Percentiles rank a stretch among this genome's conserved stretches.
Evolutionary conservation across 805 yeast genomes (phyloP).

Genomic region (Myxozyma mucilagina): DNA sequence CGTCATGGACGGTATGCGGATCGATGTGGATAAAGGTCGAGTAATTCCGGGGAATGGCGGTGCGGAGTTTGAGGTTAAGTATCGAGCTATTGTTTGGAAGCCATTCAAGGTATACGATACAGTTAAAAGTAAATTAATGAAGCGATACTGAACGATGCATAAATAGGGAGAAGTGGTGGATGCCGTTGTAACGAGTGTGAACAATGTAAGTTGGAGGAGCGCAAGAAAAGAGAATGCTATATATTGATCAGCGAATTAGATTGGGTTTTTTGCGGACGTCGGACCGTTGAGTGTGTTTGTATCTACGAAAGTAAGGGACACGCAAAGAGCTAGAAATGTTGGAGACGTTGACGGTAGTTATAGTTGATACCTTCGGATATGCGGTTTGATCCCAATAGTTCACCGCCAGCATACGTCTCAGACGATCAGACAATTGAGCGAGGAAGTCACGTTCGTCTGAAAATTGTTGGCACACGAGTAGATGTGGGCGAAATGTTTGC

Average conservation of each 20-base stretch:
- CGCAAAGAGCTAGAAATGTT: neutral
- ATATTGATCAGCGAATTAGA: slow-evolving; percentile 35
- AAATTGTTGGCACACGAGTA: slow-evolving; percentile 95
- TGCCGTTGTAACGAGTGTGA: slow-evolving; percentile 88
- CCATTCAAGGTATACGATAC: slow-evolving; percentile 66
- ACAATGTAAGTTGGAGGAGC: slow-evolving; percentile 48
- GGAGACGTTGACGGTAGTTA: neutral
- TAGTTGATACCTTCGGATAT: slow-evolving; percentile 85
- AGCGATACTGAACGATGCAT: neutral
- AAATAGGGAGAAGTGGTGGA: slow-evolving; percentile 91
- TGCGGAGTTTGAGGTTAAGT: slow-evolving; percentile 95
- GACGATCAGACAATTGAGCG: slow-evolving; percentile 88
- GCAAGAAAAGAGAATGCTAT: neutral
- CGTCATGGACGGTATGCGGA: slow-evolving; percentile 89
- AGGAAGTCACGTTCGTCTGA: slow-evolving; percentile 89
- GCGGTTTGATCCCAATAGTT: slow-evolving; percentile 90
- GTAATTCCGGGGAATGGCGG: slow-evolving; percentile 89
- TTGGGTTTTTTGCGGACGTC: slow-evolving; percentile 97
- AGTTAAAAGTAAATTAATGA: neutral
- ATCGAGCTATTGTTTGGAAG: slow-evolving; percentile 95
- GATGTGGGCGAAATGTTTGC: slow-evolving; percentile 98
- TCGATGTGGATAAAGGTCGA: slow-evolving; percentile 92
- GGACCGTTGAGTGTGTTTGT: slow-evolving; percentile 96
- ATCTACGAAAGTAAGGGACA: slow-evolving; percentile 63
- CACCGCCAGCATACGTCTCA: slow-evolving; percentile 96